phyloP scores from a whole-genome alignment of 2,329 filamentous ascomycete genomes.

The Neocatenulostroma microsporum region DNA sequence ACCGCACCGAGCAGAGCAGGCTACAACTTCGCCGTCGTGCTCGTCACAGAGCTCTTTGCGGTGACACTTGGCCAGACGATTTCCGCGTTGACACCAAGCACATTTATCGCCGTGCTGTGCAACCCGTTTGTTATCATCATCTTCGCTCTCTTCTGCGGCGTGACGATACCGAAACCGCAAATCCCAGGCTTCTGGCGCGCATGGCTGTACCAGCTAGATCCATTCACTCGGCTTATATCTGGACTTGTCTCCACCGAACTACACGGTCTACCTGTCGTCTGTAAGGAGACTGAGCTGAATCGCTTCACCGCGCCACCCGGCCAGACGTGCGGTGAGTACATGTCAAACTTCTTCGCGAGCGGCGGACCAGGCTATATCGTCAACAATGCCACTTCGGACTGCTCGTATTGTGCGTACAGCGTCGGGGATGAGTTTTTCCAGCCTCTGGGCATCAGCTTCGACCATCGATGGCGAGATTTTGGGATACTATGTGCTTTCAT shows the following conservation, averaged over 20 bases:
- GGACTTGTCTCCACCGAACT: constrained; percentile 74
- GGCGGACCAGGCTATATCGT: constrained; percentile 67
- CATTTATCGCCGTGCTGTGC: constrained; percentile 69
- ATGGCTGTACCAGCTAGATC: constrained; percentile 77
- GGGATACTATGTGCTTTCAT: constrained; percentile 73
- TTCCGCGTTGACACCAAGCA: constrained; percentile 66
- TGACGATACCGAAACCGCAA: constrained; percentile 68
- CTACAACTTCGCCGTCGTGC: constrained; percentile 78
- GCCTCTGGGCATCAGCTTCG: constrained; percentile 58
- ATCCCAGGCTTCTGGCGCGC: constrained; percentile 72
- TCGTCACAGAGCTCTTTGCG: constrained; percentile 77
- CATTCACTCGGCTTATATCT: constrained; percentile 72
- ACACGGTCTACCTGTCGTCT: constrained; percentile 56
- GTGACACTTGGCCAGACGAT: constrained; percentile 72
- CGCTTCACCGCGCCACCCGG: constrained; percentile 58
- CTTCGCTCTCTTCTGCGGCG: constrained; percentile 80
- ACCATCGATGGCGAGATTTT: constrained; percentile 69
- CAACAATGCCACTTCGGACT: constrained; percentile 56
- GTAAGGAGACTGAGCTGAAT: constrained; percentile 56
- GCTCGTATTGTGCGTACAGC: constrained; percentile 75
- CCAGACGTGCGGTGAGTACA: constrained; percentile 67
- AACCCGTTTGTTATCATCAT: constrained; percentile 78
- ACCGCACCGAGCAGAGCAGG: constrained; percentile 45
- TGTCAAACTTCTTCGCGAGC: constrained; percentile 58
- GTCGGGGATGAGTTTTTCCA: constrained; percentile 74